Conservation (phyloP, 805 yeast species). For the Saitoella complicata region DNA sequence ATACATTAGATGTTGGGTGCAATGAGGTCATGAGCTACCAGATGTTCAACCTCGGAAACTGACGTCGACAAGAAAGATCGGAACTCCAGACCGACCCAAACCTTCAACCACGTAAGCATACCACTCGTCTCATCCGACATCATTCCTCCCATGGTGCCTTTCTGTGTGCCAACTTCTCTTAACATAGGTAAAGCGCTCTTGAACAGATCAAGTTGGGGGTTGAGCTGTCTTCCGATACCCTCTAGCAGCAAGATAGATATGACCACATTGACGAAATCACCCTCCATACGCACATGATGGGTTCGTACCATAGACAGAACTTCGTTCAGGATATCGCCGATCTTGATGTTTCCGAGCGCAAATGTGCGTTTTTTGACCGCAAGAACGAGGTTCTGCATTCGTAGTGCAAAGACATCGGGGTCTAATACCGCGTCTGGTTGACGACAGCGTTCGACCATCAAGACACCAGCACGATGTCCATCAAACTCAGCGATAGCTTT, state of each 20-base stretch:
- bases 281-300: slow-evolving; percentile 96
- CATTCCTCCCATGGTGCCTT: slow-evolving; percentile 14
- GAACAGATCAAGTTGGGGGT: slow-evolving; percentile 84
- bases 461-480: slow-evolving; percentile 86
- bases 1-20: no score
- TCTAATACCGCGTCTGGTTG: slow-evolving; percentile 87
- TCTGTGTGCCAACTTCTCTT: slow-evolving; percentile 62
- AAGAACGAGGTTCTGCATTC: slow-evolving; percentile 69
- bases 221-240: slow-evolving; percentile 88
- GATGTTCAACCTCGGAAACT: slow-evolving; percentile 8
- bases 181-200: slow-evolving; percentile 78
- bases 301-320: slow-evolving; percentile 79
- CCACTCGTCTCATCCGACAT: slow-evolving; percentile 13
- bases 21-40: no score
- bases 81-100: slow-evolving; percentile 81
- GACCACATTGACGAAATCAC: slow-evolving; percentile 89
- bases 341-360: slow-evolving; percentile 77
- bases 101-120: slow-evolving; percentile 66
- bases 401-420: slow-evolving; percentile 69
- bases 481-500: slow-evolving; percentile 79
- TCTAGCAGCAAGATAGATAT: slow-evolving; percentile 81
- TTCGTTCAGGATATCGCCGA: slow-evolving; percentile 77
- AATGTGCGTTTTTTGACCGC: slow-evolving; percentile 76
- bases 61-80: slow-evolving; percentile 75
- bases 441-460: slow-evolving; percentile 86